Evolutionary conservation across 495 filamentous ascomycete genomes (phyloP).

Genomic region (Xylaria longipes): DNA sequence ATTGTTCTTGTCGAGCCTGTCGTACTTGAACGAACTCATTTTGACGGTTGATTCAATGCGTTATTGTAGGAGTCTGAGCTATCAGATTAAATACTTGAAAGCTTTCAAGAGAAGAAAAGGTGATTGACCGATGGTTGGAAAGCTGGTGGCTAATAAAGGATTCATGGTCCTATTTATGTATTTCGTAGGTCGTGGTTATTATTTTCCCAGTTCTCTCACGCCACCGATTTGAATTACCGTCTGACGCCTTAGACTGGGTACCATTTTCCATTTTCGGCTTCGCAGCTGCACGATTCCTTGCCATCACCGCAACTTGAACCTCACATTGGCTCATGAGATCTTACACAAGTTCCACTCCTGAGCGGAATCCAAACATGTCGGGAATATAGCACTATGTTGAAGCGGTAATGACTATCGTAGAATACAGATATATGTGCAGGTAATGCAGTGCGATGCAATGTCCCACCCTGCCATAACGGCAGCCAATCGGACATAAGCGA

Average conservation of each 20-base stretch:
- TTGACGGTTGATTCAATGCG: slow-evolving; percentile 11
- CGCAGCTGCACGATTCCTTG: background rate
- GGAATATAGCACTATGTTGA: background rate
- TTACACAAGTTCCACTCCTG: slow-evolving; percentile 11
- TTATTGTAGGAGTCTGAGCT: background rate
- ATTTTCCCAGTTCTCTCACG: background rate
- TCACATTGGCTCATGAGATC: background rate
- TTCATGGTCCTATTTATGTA: slow-evolving; percentile 3
- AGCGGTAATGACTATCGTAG: background rate
- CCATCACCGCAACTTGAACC: background rate
- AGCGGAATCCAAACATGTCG: background rate
- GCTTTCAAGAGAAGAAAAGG: background rate
- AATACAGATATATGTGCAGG: background rate
- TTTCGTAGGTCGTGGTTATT: too few relatives aligned
- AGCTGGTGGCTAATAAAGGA: background rate
- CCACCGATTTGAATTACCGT: background rate
- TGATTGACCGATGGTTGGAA: background rate
- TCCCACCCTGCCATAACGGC: background rate
- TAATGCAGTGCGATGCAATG: slow-evolving; percentile 13
- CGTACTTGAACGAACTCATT: slow-evolving; percentile 39
- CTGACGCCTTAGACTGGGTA: background rate
- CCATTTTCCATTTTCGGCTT: background rate
- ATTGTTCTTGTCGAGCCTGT: slow-evolving; percentile 63
- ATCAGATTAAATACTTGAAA: background rate
- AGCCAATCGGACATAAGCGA: slow-evolving; percentile 4